Base-by-base conservation (phyloP, 2,329 filamentous ascomycete genomes). In the Alternaria brassicicola region DNA sequence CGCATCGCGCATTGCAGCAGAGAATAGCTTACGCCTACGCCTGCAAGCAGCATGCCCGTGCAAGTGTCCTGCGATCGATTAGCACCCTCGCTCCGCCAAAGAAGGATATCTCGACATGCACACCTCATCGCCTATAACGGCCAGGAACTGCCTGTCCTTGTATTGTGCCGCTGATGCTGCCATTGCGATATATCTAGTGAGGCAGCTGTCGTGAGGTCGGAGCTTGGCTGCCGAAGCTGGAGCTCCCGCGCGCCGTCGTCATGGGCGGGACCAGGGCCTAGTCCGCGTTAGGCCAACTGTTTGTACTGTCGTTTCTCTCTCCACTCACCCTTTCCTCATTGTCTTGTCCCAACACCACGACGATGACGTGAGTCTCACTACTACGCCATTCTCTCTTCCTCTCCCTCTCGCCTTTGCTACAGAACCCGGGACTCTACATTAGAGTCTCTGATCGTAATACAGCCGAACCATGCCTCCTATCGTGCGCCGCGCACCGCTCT, bases 71-170 rank as follows among this genome's bases (percentile, higher is more conserved):
- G 61, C 15, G 30, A 38, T 33, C 25, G 21, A 61, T 69, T 59
- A 71, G 70, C 55, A 55, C 53, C 23, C 6, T 15, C 7, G 28
- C n/a, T 3, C 25, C 36, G 25, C 50, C n/a, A 7, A 3, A 13
- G 6, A 33, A 26, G n/a, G 5, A 21, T 8, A 6, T 26, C 28
- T n/a, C 39, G n/a, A 30, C 26, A 25, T 35, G 57, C 52, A 31
- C 76, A 92, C 95, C 87, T 99, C 95, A 79, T 99, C 95, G 51
- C 95, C 95, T 76, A 99, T 99, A 47, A 99, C 94, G 65, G 95
- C 95, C 58, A 99, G 87, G 76, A 99, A 97, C 81, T 99, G 90
- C 72, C 95, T 87, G 80, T 98, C 93, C 81, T 87, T 87, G 79
- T 86, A 88, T 66, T 84, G 81, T 61, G 86, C 82, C 47, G 80